Evolutionary conservation across 176 grass and related monocot species (phyloP), one percentile per base, ranked within the genome.

Genomic region (Lolium rigidum): DNA sequence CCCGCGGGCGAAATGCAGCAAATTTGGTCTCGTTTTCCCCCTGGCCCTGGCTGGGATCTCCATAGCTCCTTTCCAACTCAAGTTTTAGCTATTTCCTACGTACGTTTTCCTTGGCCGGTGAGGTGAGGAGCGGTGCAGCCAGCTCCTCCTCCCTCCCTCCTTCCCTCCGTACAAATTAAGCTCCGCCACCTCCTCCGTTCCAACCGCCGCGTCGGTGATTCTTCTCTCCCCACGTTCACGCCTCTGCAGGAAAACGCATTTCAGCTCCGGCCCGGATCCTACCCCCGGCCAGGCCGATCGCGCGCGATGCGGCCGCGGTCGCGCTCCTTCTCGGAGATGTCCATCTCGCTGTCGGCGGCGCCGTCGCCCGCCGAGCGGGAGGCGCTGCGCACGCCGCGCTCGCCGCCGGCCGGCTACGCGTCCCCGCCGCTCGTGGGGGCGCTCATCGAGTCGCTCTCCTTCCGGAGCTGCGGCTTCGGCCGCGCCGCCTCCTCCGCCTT

Each of bases 401-500:
- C 84, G 2, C 89, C 81, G 15, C n/a, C 73, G 4, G 25, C 48
- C 47, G 7, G 48, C 28, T 35, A 35, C 49, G 47, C 73, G 24
- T 15, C 81, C 5, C 11, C 81, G 28, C 85, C 85, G 68, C 51
- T 88, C 3, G 85, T 91, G 9, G 89, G 89, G 0, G 81, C 88
- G 47, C 68, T 95, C 8, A 86, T 92, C 57, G 90, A 92, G 24
- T 89, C 90, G 37, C 87, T 95, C 64, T 88, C 85, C 6, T 90
- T 89, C 26, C 76, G 92, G 44, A 79, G 90, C 39, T 94, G 94
- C 51, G 92, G 93, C 6, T 91, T 95, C 71, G 82, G 90, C 82
- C 83, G 90, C 41, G 63, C 91, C 61, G 87, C 90, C 16, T 6
- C 78, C 0, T 90, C 82, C 44, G 77, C 77, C 24, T 80, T 90